These are phyloP conservation scores for Ilex paraguariensis DNA, from an alignment of 305 asterid genomes.

Conservation along the genomic window DNA sequence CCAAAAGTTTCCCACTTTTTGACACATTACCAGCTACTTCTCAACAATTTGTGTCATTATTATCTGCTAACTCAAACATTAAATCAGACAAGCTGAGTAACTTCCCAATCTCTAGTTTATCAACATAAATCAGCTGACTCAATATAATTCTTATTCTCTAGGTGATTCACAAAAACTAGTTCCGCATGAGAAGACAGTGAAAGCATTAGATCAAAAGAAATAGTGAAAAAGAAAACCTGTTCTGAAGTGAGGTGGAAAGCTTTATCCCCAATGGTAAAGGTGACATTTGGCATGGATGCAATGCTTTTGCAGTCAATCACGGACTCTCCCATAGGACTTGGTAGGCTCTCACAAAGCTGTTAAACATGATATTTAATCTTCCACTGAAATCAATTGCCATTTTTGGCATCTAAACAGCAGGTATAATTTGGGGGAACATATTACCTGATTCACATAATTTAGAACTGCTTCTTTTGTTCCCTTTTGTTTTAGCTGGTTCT, in stretches of 20 bases:
- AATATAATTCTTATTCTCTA: too few species aligned
- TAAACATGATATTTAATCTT: neutral
- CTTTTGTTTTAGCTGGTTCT: conserved; percentile 54
- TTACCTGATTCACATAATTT: conserved; percentile 71
- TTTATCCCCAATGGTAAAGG: conserved; percentile 66
- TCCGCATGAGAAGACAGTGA: too few species aligned
- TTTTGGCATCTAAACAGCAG: conserved; percentile 7
- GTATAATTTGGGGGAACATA: neutral
- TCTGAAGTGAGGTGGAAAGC: conserved; percentile 64
- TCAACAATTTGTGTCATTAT: too few species aligned
- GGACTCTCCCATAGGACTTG: conserved; percentile 85
- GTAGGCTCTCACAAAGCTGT: conserved; percentile 83
- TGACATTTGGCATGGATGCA: conserved; percentile 52
- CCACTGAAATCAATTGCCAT: neutral
- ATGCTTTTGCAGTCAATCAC: conserved; percentile 58
- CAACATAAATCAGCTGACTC: too few species aligned
- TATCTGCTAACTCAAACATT: too few species aligned
- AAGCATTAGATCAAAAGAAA: neutral
- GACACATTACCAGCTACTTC: too few species aligned
- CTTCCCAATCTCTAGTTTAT: too few species aligned
- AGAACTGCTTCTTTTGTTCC: conserved; percentile 66
- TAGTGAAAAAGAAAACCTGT: conserved; percentile 45
- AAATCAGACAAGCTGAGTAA: too few species aligned
- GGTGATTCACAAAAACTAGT: too few species aligned
- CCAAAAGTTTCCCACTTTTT: too few species aligned